Conservation (phyloP, 2,329 filamentous ascomycete genomes). For the Penicillium sp. region DNA sequence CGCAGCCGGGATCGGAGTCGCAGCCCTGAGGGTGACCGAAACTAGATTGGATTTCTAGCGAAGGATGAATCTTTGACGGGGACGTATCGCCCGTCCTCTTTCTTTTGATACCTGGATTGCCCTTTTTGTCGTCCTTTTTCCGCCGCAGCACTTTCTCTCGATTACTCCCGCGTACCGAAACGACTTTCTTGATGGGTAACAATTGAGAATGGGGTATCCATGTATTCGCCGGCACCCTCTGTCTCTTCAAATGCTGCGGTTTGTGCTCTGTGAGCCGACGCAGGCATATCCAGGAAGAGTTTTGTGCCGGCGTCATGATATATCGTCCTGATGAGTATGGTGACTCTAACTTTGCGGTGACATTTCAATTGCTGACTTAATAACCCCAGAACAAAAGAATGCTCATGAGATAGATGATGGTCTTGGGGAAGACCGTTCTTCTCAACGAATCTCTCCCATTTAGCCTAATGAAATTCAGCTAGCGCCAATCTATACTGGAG, state of each 20-base stretch:
- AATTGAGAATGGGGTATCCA: conserved; percentile 5
- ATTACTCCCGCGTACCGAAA: conserved; percentile 4
- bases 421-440: neutral
- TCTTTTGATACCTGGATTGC: conserved; percentile 14
- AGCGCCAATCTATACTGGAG: neutral
- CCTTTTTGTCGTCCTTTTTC: conserved; percentile 8
- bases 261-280: neutral
- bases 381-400: conserved; percentile 15
- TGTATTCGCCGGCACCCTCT: conserved; percentile 23
- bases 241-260: conserved; percentile 1
- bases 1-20: conserved; percentile 45
- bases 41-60: conserved; percentile 20
- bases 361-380: conserved; percentile 15
- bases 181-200: conserved; percentile 9
- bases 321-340: conserved; percentile 26
- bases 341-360: neutral
- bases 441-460: conserved; percentile 3
- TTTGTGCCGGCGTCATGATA: conserved; percentile 28
- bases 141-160: conserved; percentile 5
- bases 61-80: conserved; percentile 5
- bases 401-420: neutral
- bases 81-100: conserved; percentile 3
- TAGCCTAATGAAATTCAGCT: neutral
- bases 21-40: conserved; percentile 40
- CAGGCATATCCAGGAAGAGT: conserved; percentile 8